Conservation (phyloP, 2,329 filamentous ascomycete species). For the Metarhizium humberi region DNA sequence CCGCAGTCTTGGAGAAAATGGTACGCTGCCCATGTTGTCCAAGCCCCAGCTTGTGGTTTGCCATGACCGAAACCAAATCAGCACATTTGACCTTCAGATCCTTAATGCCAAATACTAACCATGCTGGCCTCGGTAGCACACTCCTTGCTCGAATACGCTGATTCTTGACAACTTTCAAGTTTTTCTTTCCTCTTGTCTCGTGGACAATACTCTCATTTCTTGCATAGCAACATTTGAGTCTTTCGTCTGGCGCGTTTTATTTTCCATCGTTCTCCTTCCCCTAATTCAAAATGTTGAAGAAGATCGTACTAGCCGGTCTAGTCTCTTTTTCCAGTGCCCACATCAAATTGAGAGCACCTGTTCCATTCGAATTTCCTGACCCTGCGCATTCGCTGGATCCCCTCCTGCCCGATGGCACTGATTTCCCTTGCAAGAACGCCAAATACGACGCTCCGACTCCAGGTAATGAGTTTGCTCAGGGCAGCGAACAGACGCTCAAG, state of each 20-base stretch:
- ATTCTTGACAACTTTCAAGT: background rate
- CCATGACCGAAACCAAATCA: background rate
- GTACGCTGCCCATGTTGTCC: too few relatives aligned
- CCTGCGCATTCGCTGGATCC: slow-evolving; percentile 30
- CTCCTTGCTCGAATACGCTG: background rate
- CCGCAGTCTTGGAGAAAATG: background rate
- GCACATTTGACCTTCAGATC: background rate
- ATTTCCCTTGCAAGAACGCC: slow-evolving; percentile 78
- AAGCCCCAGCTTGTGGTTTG: too few relatives aligned
- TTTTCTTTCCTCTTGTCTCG: slow-evolving; percentile 8
- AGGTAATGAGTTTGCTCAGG: slow-evolving; percentile 48
- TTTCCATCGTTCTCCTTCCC: background rate
- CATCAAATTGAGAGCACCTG: slow-evolving; percentile 62
- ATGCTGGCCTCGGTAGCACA: background rate
- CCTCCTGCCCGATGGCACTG: slow-evolving; percentile 43
- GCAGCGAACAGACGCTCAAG: slow-evolving; percentile 36
- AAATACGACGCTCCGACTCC: slow-evolving; percentile 31
- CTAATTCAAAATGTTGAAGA: slow-evolving; percentile 39
- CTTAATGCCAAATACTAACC: background rate
- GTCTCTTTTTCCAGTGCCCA: slow-evolving; percentile 59
- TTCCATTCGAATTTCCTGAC: slow-evolving; percentile 41
- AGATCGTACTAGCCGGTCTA: slow-evolving; percentile 45
- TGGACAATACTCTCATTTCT: slow-evolving; percentile 12
- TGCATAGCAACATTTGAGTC: slow-evolving; percentile 6
- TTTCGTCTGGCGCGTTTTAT: slow-evolving; percentile 25